phyloP scores from a whole-genome alignment of 805 yeast species.

The Lipomyces mesembrius region DNA sequence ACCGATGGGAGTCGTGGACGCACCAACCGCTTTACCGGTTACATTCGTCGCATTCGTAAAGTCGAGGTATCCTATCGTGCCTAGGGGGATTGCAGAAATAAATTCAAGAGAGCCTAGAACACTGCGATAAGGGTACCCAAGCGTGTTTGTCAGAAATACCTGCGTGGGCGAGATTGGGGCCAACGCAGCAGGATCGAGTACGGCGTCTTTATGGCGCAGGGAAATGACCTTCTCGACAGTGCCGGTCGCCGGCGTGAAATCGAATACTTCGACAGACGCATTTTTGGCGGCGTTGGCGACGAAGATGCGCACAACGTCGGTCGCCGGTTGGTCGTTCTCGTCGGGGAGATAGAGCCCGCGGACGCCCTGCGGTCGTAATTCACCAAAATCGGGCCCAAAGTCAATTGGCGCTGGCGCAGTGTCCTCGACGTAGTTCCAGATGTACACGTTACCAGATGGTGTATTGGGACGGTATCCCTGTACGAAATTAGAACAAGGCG shows the following conservation, averaged over 20 bases:
- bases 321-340: background rate
- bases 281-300: slow-evolving; percentile 34
- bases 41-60: slow-evolving; percentile 34
- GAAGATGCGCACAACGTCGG: slow-evolving; percentile 28
- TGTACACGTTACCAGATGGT: slow-evolving; percentile 31
- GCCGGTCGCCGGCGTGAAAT: slow-evolving; percentile 23
- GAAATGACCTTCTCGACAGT: slow-evolving; percentile 21
- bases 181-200: slow-evolving; percentile 31
- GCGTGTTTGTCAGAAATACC: slow-evolving; percentile 31
- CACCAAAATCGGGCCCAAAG: slow-evolving; percentile 30
- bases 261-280: slow-evolving; percentile 35
- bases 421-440: slow-evolving; percentile 36
- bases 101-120: slow-evolving; percentile 22
- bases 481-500: background rate
- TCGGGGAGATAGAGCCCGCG: slow-evolving; percentile 15
- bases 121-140: slow-evolving; percentile 32
- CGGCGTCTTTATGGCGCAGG: slow-evolving; percentile 30
- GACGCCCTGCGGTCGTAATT: slow-evolving; percentile 36
- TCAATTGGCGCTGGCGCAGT: slow-evolving; percentile 21
- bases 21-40: slow-evolving; percentile 33
- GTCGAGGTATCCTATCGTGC: slow-evolving; percentile 36
- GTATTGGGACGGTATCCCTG: slow-evolving; percentile 27
- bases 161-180: slow-evolving; percentile 32
- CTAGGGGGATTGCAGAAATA: slow-evolving; percentile 33
- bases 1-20: slow-evolving; percentile 34